Evolutionary conservation across 1,284 basidiomycete genomes (phyloP), one percentile per base, ranked within the genome.

Genomic region (Inonotus obliquus): DNA sequence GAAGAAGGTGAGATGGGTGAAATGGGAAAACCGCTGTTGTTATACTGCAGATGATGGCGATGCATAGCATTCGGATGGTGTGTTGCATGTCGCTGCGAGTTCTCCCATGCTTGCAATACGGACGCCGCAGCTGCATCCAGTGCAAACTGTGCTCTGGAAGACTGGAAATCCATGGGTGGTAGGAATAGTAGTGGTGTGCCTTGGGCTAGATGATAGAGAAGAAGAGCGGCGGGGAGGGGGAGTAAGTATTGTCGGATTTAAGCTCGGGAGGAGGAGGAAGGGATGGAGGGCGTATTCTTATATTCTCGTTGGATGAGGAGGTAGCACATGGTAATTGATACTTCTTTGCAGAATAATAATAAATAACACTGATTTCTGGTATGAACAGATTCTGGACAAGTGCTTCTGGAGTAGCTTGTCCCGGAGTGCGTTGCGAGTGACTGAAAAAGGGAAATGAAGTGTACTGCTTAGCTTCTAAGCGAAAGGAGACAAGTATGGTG

Each of bases 21-120:
- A n/a, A 39, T 11, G 19, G 44, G 38, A 25, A 53, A 48, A 14
- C 32, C 51, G 37, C 49, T 48, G 37, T 58, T 48, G 27, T 32
- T 44, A 44, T 44, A 44, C 29, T 17, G 39, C 19, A 45, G 11
- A 23, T 19, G 56, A 9, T 27, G 21, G n/a, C 47, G 56, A 37
- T 51, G 47, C 19, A 58, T 32, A n/a, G 79, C 71, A 21, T 77
- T 74, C 54, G 17, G 59, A 29, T 13, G 23, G 6, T 51, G 32
- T 32, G 32, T 9, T 32, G 32, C 32, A 32, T 32, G 56, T 23
- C 38, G 47, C 21, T 58, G 56, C 11, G 56, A 49, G 47, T 47
- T 58, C 32, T 58, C 45, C 56, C 56, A 58, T 35, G 56, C 56
- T 19, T 19, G n/a, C 10, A 58, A 45, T 7, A 58, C 32, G 35